Conservation (phyloP, 2,329 filamentous ascomycete genomes). For the Colletotrichum navitas region DNA sequence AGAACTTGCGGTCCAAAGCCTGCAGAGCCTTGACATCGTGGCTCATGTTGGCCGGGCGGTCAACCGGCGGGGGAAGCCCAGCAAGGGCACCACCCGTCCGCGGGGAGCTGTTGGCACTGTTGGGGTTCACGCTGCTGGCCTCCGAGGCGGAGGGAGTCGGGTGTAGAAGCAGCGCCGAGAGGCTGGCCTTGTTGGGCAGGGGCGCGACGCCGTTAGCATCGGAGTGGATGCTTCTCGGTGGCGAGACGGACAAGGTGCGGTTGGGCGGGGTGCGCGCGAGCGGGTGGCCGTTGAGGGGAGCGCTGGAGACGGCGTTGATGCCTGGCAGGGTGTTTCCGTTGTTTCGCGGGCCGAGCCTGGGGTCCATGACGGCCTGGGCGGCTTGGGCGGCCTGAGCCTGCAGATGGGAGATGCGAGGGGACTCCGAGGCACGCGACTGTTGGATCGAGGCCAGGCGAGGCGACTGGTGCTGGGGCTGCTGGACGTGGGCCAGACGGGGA, state of each 20-base stretch:
- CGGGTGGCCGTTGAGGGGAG: conserved; percentile 52
- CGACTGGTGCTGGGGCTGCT: conserved; percentile 43
- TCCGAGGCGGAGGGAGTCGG: conserved; percentile 62
- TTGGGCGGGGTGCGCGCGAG: conserved; percentile 57
- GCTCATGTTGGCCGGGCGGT: conserved; percentile 66
- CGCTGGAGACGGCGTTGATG: conserved; percentile 37
- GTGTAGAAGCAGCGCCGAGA: conserved; percentile 65
- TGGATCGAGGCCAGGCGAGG: conserved; percentile 45
- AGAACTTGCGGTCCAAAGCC: conserved; percentile 73
- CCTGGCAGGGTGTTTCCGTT: conserved; percentile 59
- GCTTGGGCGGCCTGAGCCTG: conserved; percentile 58
- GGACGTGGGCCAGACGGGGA: conserved; percentile 45
- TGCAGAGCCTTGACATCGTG: conserved; percentile 76
- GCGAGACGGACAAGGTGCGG: conserved; percentile 62
- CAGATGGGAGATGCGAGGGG: conserved; percentile 60
- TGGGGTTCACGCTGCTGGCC: conserved; percentile 59
- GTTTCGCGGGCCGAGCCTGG: conserved; percentile 53
- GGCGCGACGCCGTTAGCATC: conserved; percentile 46
- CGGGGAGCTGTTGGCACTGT: conserved; percentile 63
- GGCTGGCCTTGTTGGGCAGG: conserved; percentile 57
- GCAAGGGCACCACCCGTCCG: conserved; percentile 59
- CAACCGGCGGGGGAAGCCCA: conserved; percentile 63
- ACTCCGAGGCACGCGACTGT: conserved; percentile 48
- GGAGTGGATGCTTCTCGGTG: conserved; percentile 58
- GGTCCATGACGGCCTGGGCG: conserved; percentile 50